Conservation (phyloP, 176 grass and related monocot species). For the Themeda triandra region DNA sequence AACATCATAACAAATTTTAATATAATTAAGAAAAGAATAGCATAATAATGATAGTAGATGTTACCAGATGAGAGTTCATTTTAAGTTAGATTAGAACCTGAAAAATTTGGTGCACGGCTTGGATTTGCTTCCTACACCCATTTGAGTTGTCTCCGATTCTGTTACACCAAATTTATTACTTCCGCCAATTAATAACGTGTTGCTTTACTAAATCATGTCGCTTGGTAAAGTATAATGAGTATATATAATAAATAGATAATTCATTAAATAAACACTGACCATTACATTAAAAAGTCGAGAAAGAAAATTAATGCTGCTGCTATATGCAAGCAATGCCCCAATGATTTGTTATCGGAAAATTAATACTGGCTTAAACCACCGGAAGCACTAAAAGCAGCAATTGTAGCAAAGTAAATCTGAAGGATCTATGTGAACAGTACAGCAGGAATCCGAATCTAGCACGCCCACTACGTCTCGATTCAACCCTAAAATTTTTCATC, state of each 20-base stretch:
- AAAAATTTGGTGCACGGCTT: constrained; percentile 99
- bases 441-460: neutral
- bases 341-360: neutral
- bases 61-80: constrained; percentile 67
- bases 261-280: neutral
- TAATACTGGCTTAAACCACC: neutral
- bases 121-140: constrained; percentile 98
- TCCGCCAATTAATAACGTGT: constrained; percentile 56
- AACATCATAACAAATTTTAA: neutral
- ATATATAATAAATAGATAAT: constrained; percentile 25
- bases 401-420: neutral
- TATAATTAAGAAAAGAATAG: constrained; percentile 34
- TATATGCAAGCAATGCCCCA: too few species aligned
- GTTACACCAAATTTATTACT: constrained; percentile 93
- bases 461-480: neutral
- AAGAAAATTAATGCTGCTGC: constrained; percentile 14
- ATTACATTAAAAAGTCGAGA: neutral
- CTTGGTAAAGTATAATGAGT: constrained; percentile 32
- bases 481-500: neutral
- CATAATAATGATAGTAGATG: constrained; percentile 45
- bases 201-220: constrained; percentile 56
- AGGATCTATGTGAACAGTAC: neutral
- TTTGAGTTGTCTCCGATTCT: constrained; percentile 83
- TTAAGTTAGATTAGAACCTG: constrained; percentile 96
- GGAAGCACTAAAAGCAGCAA: too few species aligned